Evolutionary conservation across 768 basidiomycete genomes (phyloP), one percentile per base, ranked within the genome.

Genomic region (Clitopilus passeckerianus): DNA sequence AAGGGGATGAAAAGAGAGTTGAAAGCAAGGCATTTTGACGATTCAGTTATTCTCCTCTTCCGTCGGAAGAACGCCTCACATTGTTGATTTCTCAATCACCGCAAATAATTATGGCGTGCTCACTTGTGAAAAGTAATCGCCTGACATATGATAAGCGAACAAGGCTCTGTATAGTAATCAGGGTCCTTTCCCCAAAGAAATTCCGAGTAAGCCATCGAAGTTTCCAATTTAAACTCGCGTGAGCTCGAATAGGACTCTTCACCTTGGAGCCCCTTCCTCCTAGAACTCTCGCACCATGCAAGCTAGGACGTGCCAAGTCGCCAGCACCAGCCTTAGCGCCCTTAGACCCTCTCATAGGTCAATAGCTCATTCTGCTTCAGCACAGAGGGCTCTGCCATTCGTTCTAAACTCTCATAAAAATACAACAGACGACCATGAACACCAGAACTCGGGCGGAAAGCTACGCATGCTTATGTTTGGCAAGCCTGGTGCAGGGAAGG

Each of bases 401-500:
- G 78, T 76, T 57, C 77, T 85, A 52, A 80, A 78, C 62, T 69
- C 75, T 44, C 63, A 76, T 33, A 75, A 75, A 41, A 66, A 72
- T 52, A 70, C 74, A n/a, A 61, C 66, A 5, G 73, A 76, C 59
- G 77, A 77, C 54, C 65, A 68, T 60, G 76, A 77, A 20, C 61
- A 66, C 52, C 75, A 72, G 35, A 46, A 46, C 6, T 46, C 44
- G 18, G 66, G 58, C 35, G 59, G 55, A 34, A 59, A 76, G 52
- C 73, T 87, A 55, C 80, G 88, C 57, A 86, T 89, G 82, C 75
- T 91, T 60, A 83, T 90, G 78, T 90, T 89, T 70, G 89, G 88
- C 30, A 90, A 90, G 72, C 89, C 87, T n/a, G 89, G 89, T 24
- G 84, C 89, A 53, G 90, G 90, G 59, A 91, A 96, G 76, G 94